phyloP scores from a whole-genome alignment of 306 rosid species.

The Cajanus cajan region DNA sequence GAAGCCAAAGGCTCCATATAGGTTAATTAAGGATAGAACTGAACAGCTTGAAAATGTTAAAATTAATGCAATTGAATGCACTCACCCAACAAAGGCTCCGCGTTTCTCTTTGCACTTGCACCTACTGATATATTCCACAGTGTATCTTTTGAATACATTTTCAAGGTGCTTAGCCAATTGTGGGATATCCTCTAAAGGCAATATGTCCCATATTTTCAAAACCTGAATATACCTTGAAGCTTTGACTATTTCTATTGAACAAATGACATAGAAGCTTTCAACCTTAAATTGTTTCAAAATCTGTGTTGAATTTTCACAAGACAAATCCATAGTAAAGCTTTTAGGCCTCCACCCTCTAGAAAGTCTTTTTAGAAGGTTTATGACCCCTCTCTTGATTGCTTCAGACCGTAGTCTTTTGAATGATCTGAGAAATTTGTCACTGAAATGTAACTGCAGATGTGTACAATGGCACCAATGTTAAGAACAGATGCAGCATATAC shows the following conservation, averaged over 20 bases:
- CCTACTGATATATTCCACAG: slow-evolving; percentile 42
- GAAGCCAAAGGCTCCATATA: background rate
- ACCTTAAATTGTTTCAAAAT: slow-evolving; percentile 53
- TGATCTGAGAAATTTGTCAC: slow-evolving; percentile 55
- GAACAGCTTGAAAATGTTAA: background rate
- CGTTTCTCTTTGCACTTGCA: slow-evolving; percentile 39
- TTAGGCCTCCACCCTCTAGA: slow-evolving; percentile 65
- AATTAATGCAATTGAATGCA: background rate
- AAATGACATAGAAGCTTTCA: slow-evolving; percentile 39
- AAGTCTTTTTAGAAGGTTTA: slow-evolving; percentile 47
- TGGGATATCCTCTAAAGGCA: slow-evolving; percentile 48
- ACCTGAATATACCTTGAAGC: slow-evolving; percentile 33
- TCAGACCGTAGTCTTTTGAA: slow-evolving; percentile 35
- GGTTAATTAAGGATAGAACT: background rate
- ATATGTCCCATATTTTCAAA: slow-evolving; percentile 61
- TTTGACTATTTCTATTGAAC: slow-evolving; percentile 54
- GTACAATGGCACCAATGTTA: too few relatives aligned
- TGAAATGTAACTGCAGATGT: slow-evolving; percentile 44
- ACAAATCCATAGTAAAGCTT: slow-evolving; percentile 1
- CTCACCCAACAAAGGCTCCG: slow-evolving; percentile 43
- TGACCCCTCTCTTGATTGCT: slow-evolving; percentile 26
- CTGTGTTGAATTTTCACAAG: slow-evolving; percentile 37
- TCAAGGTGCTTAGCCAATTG: slow-evolving; percentile 42
- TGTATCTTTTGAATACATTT: slow-evolving; percentile 40
- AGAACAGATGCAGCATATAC: too few relatives aligned